Evolutionary conservation across 768 basidiomycete species (phyloP), one percentile per base, ranked within the genome.

Genomic region (Lentinula sp.): DNA sequence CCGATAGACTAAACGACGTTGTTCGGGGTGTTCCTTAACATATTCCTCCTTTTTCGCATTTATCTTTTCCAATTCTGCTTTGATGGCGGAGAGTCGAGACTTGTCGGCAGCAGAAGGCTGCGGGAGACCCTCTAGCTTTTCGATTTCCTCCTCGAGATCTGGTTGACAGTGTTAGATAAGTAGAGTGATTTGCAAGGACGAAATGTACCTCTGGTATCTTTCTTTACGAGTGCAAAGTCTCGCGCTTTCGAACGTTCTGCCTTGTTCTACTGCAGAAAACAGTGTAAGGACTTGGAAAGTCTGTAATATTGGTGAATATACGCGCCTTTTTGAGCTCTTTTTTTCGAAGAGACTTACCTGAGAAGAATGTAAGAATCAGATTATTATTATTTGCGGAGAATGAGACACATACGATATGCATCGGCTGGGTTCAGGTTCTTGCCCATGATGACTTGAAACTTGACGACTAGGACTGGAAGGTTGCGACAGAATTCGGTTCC

Each of bases 251-350:
- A 74, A 60, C 95, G 81, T 60, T 83, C 87, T 71, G 88, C 75
- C 79, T 97, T 98, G 81, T 98, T 96, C 93, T 95, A 88, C 83
- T 85, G 74, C 74, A 80, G 56, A 66, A 60, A 62, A 41, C 12
- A 41, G 20, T 32, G 36, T 37, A 10, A 57, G 16, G 20, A 39
- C 41, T 13, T 42, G 43, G 56, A 57, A 57, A 58, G 46, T 46
- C 52, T 71, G 53, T 48, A 41, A 53, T 58, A 49, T 62, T 63
- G 52, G 60, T 64, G 50, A 65, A 65, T 6, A 33, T 39, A 64
- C 84, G 66, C 74, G 87, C 94, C 88, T 94, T 96, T 77, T 96
- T 96, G 48, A 98, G 77, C 71, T 99, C 96, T 71, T 95, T 98
- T 73, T 94, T 95, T 62, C 93, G 82, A 70, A 88, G 88, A 3